Evolutionary conservation across 2,329 filamentous ascomycete species (phyloP), one percentile per base, ranked within the genome.

Genomic region (Blastomyces percursus): DNA sequence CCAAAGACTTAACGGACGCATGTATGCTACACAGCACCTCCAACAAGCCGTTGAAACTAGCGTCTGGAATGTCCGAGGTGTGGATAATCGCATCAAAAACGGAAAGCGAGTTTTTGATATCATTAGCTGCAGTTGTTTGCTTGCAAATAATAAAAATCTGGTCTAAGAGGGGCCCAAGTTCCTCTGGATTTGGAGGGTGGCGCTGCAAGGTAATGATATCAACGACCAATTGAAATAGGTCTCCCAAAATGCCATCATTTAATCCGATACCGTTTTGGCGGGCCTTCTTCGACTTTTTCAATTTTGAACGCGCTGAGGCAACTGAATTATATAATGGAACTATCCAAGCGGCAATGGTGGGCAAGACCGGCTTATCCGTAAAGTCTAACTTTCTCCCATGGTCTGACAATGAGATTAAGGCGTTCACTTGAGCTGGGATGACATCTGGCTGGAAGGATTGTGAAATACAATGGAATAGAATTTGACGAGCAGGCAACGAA

Each of bases 1-100:
- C 75, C 27, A 78, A 66, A 42, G 75, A 71, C 62, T 75, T 77
- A 38, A 78, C 76, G 24, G 75, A 77, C 44, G 75, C 74, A 67
- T 77, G 75, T 32, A 78, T 78, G 63, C 74, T 77, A 69, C 75
- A 78, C 44, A 78, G 68, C 40, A 78, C 74, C 61, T 78, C 75
- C 35, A 78, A 66, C 58, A 78, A 66, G 35, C 70, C 67, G 44
- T 70, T 63, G 56, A 77, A 76, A 60, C 71, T 76, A 62, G 66
- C 64, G 51, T 76, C 70, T 3, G 76, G 76, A 2, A 78, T 69
- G 64, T 74, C 70, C n/a, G 72, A 70, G 62, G 74, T 76, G 40
- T 74, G 67, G 54, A 78, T 77, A 51, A 77, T 70, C n/a, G 75
- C 73, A 63, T 77, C 76, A 60, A 78, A 76, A 12, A 78, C 70